phyloP scores from a whole-genome alignment of 176 grass and related monocot genomes.

The Ananas comosus region DNA sequence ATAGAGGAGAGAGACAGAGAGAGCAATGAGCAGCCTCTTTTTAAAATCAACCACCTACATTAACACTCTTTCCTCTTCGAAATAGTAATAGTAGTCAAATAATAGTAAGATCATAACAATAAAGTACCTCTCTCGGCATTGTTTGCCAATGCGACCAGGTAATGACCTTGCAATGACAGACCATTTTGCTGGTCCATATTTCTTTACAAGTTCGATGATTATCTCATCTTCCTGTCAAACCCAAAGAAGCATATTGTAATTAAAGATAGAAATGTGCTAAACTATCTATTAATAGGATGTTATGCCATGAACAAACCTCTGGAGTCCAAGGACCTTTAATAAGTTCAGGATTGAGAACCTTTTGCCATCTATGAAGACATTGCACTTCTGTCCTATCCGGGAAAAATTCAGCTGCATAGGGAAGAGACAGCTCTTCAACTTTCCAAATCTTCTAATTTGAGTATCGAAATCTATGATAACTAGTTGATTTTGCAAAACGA shows the following conservation, averaged over 20 bases:
- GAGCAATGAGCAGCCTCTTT: too few species aligned
- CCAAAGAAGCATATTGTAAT: background rate
- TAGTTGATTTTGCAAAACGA: too few species aligned
- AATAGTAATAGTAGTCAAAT: background rate
- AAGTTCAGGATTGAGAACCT: constrained; percentile 96
- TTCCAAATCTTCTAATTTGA: too few species aligned
- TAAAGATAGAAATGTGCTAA: background rate
- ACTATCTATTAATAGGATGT: background rate
- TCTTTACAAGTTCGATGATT: constrained; percentile 16
- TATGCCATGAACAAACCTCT: constrained; percentile 51
- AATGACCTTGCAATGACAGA: constrained; percentile 18
- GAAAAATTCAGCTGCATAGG: constrained; percentile 68
- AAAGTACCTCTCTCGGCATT: constrained; percentile 19
- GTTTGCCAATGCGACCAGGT: constrained; percentile 24
- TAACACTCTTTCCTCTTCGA: background rate
- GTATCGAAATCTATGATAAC: too few species aligned
- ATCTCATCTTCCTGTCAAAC: constrained; percentile 17
- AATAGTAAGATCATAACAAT: background rate
- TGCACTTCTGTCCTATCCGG: constrained; percentile 93
- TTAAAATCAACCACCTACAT: too few species aligned
- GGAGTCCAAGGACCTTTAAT: constrained; percentile 95
- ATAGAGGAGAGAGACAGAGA: too few species aligned
- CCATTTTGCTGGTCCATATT: constrained; percentile 21
- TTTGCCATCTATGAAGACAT: constrained; percentile 98
- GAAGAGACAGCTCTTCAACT: background rate